phyloP scores from a whole-genome alignment of 2,329 filamentous ascomycete genomes.

The Helotiales sp. region DNA sequence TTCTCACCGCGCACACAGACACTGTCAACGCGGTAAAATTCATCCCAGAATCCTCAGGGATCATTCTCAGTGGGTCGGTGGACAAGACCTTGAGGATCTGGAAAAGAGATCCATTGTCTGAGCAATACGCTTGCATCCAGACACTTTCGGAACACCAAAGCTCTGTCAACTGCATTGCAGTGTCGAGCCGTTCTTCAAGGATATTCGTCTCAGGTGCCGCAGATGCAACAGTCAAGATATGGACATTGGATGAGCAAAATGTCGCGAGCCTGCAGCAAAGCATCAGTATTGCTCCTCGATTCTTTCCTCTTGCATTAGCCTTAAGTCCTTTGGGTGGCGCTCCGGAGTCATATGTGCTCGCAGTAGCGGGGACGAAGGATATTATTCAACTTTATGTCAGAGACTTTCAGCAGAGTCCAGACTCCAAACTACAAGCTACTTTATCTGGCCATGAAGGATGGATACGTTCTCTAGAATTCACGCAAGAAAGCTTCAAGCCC shows the following conservation, averaged over 20 bases:
- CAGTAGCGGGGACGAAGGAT: slow-evolving; percentile 81
- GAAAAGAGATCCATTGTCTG: slow-evolving; percentile 45
- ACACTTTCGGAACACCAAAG: slow-evolving; percentile 64
- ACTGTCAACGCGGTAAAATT: slow-evolving; percentile 84
- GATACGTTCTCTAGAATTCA: slow-evolving; percentile 84
- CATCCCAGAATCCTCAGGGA: slow-evolving; percentile 53
- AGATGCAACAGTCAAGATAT: slow-evolving; percentile 71
- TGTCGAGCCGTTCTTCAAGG: slow-evolving; percentile 27
- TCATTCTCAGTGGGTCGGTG: slow-evolving; percentile 77
- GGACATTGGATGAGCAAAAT: slow-evolving; percentile 56
- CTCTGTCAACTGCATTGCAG: slow-evolving; percentile 70
- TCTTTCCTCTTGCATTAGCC: slow-evolving; percentile 78
- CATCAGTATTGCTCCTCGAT: slow-evolving; percentile 72
- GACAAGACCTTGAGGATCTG: slow-evolving; percentile 79
- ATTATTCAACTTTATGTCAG: slow-evolving; percentile 79
- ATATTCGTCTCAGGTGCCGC: slow-evolving; percentile 78
- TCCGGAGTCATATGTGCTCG: slow-evolving; percentile 63
- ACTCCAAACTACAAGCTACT: slow-evolving; percentile 73
- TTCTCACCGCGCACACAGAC: slow-evolving; percentile 76
- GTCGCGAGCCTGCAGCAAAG: slow-evolving; percentile 63
- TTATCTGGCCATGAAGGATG: slow-evolving; percentile 91
- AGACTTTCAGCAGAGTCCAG: slow-evolving; percentile 38
- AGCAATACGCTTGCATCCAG: slow-evolving; percentile 44
- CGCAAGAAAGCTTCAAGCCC: slow-evolving; percentile 54
- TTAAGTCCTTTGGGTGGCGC: slow-evolving; percentile 57